phyloP scores from a whole-genome alignment of 1,284 basidiomycete species.

The Rhodotorula sp. region DNA sequence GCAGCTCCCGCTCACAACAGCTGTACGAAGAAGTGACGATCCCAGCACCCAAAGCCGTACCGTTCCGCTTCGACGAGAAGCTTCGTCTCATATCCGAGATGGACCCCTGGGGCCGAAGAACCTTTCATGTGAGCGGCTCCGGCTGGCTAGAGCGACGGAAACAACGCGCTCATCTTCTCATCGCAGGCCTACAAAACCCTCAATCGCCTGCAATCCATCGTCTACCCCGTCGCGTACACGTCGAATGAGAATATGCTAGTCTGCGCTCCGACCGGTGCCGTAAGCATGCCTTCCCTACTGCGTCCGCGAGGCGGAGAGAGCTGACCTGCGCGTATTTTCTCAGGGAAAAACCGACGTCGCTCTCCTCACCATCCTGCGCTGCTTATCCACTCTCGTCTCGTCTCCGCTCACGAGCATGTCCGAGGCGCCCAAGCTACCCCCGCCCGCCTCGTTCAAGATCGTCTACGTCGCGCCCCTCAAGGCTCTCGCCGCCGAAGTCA shows the following conservation, averaged over 20 bases:
- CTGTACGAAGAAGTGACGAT: conserved; percentile 74
- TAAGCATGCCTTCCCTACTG: conserved; percentile 52
- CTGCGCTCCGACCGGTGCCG: conserved; percentile 94
- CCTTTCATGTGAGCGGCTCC: conserved; percentile 69
- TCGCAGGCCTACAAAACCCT: conserved; percentile 78
- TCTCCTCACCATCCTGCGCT: conserved; percentile 84
- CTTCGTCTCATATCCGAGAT: conserved; percentile 73
- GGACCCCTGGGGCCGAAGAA: conserved; percentile 75
- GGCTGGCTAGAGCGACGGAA: not conserved
- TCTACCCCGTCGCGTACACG: conserved; percentile 88
- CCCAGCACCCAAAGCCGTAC: conserved; percentile 78
- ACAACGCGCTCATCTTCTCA: not conserved
- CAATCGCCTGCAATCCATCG: conserved; percentile 94
- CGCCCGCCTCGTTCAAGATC: conserved; percentile 71
- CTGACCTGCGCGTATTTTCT: not conserved
- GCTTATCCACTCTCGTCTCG: conserved; percentile 51
- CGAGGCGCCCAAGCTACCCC: conserved; percentile 45
- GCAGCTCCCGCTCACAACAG: conserved; percentile 33
- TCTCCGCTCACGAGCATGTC: conserved; percentile 56
- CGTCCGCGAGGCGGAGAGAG: not conserved
- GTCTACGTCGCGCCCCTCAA: conserved; percentile 99
- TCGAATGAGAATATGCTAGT: conserved; percentile 97
- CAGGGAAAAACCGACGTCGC: conserved; percentile 99
- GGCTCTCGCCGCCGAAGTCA: conserved; percentile 92
- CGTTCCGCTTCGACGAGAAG: conserved; percentile 68